Evolutionary conservation across 306 rosid species (phyloP).

Genomic region (Glycine latifolia): DNA sequence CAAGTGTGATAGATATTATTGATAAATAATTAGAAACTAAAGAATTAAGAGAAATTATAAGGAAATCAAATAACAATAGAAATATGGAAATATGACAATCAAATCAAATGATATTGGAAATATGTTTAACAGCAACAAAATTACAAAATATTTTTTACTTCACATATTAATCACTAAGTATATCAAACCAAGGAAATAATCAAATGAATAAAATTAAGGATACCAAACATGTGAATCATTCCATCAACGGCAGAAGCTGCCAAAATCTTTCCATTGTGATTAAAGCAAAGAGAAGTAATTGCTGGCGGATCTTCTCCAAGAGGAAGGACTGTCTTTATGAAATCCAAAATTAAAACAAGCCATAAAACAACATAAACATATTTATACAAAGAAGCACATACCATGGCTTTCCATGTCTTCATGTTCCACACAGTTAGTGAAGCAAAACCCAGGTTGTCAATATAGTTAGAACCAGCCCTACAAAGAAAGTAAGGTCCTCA

Average conservation of each 20-base stretch:
- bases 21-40: neutral
- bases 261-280: slow-evolving; percentile 95
- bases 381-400: slow-evolving; percentile 58
- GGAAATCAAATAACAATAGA: neutral
- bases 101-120: neutral
- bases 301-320: slow-evolving; percentile 99
- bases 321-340: slow-evolving; percentile 96
- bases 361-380: slow-evolving; percentile 34
- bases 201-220: slow-evolving; percentile 61
- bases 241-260: slow-evolving; percentile 97
- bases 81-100: neutral
- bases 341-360: slow-evolving; percentile 63
- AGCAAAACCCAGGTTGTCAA: slow-evolving; percentile 78
- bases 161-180: slow-evolving; percentile 1
- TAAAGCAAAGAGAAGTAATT: slow-evolving; percentile 92
- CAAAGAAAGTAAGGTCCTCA: slow-evolving; percentile 39
- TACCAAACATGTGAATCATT: slow-evolving; percentile 99
- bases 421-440: slow-evolving; percentile 96
- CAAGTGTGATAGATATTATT: neutral
- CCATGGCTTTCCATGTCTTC: slow-evolving; percentile 97
- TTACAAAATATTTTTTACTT: neutral
- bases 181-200: slow-evolving; percentile 18
- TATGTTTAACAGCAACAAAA: neutral
- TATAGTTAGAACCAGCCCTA: slow-evolving; percentile 70
- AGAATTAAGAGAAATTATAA: neutral